Evolutionary conservation across 2,329 filamentous ascomycete genomes (phyloP), one percentile per base, ranked within the genome.

Genomic region (Alternaria ventricosa): DNA sequence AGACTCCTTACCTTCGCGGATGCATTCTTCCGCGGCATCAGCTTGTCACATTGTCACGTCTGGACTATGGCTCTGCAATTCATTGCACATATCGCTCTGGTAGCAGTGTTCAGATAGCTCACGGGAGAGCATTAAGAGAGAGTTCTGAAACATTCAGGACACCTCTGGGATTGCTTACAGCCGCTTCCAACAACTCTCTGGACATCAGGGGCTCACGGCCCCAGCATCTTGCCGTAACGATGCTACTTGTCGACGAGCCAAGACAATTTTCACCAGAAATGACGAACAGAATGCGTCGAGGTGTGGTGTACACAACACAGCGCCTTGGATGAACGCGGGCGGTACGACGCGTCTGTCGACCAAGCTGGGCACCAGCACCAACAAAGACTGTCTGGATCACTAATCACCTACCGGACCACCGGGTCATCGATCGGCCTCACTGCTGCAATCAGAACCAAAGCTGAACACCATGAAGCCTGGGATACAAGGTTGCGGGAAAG

Each of bases 161-260:
- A 3, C 15, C 8, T n/a, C 15, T 1, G 3, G 15, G 1, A 10
- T 9, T 9, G 7, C 33, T 4, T 9, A n/a, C 33, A 0, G 33
- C 33, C 33, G 4, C 4, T 10, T 1, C 4, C 1, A n/a, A 36
- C 33, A 36, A 1, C 33, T n/a, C 33, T n/a, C 33, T 36, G 0
- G 15, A n/a, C 13, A n/a, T n/a, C 13, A 36, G 1, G 1, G 1
- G 4, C 33, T n/a, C 13, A 36, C 13, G 0, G 0, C 13, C 6
- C 33, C 9, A n/a, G 33, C 33, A 36, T 36, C 7, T 36, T 10
- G 30, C 33, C 33, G 15, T 36, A 10, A 36, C 4, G 33, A 10
- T n/a, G 33, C 8, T 8, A 36, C 8, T 3, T n/a, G 8, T 9
- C 8, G 7, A n/a, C 0, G 8, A 36, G 33, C 33, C 15, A 36